A percentile compares a stretch with the other conserved stretches of the same genome.
These are phyloP conservation scores for rapeseed (Brassica napus) DNA, from an alignment of 345 rosid species.

Conservation along the genomic window Da-Ae NC_063444.1:13042501-13043000, in stretches of 20 bases:
- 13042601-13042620: slow-evolving; percentile 14
- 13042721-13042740: slow-evolving; percentile 85
- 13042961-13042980: background rate
- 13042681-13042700: slow-evolving; percentile 96
- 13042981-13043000: background rate
- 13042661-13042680: slow-evolving; percentile 93
- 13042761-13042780: slow-evolving; percentile 46
- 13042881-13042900: slow-evolving; percentile 40
- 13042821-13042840: slow-evolving; percentile 90
- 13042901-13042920: slow-evolving; percentile 19
- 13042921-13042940: slow-evolving; percentile 9
- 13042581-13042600: background rate
- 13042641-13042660: slow-evolving; percentile 60
- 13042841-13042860: slow-evolving; percentile 97
- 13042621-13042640: slow-evolving; percentile 18
- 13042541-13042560: background rate
- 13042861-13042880: slow-evolving; percentile 58
- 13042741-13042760: slow-evolving; percentile 64
- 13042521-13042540: slow-evolving; percentile 20
- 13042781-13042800: slow-evolving; percentile 63
- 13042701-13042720: slow-evolving; percentile 99
- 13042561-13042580: slow-evolving; percentile 1
- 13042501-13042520: background rate
- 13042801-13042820: slow-evolving; percentile 80
- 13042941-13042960: background rate